Conservation (phyloP, 2,329 filamentous ascomycete species). For the Dactylellina haptotyla region DNA sequence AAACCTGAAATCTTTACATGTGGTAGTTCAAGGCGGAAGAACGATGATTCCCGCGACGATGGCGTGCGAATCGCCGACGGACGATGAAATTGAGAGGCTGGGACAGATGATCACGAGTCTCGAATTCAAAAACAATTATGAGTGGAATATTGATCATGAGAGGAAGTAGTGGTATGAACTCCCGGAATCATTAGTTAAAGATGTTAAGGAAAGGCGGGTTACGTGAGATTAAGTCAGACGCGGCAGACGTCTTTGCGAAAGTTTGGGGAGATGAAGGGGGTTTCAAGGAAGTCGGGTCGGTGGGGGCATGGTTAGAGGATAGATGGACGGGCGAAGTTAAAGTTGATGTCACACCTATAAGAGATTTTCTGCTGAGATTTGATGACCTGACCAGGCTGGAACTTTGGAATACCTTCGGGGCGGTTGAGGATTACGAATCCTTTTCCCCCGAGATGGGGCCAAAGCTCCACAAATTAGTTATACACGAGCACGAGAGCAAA, state of each 20-base stretch:
- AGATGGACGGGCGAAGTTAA: not conserved
- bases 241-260: not conserved
- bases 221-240: not conserved
- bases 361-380: not conserved
- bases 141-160: not conserved
- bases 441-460: not conserved
- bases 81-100: not conserved
- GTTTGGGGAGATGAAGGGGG: not conserved
- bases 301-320: not conserved
- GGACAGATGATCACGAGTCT: not conserved
- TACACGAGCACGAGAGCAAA: not conserved
- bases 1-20: not conserved
- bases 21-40: not conserved
- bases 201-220: not conserved
- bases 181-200: not conserved
- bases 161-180: not conserved
- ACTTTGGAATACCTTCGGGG: not conserved
- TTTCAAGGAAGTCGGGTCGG: not conserved
- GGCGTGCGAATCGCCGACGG: not conserved
- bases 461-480: not conserved
- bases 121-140: not conserved
- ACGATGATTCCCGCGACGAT: not conserved
- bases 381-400: not conserved
- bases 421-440: not conserved
- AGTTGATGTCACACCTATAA: not conserved